Evolutionary conservation across 192 early-diverging fungal species (phyloP).

Genomic region (Backusella parvicylindrica): DNA sequence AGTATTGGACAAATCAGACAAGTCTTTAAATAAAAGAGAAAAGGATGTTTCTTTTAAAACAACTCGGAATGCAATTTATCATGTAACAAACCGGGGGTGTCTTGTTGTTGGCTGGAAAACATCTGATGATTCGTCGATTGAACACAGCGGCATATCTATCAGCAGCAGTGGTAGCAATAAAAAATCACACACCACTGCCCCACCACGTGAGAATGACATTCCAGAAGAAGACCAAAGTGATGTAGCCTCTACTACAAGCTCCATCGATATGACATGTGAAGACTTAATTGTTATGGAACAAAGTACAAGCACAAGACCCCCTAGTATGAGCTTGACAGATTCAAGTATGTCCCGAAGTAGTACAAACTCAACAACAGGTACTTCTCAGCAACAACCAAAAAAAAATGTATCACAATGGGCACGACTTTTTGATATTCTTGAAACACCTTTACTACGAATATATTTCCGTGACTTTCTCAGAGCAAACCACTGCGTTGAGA

Average conservation of each 20-base stretch:
- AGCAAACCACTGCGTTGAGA: conserved; percentile 70
- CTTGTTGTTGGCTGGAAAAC: conserved; percentile 1
- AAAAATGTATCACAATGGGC: conserved; percentile 20
- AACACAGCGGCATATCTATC: background rate
- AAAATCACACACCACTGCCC: background rate
- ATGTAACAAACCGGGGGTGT: background rate
- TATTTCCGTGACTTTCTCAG: conserved; percentile 60
- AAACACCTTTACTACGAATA: conserved; percentile 42
- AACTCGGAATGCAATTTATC: background rate
- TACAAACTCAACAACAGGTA: background rate
- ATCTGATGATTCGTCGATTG: background rate
- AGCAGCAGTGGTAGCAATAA: background rate
- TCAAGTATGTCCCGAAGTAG: background rate
- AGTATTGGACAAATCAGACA: conserved; percentile 13
- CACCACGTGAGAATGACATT: background rate
- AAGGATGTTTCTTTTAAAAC: background rate
- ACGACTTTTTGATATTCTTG: conserved; percentile 56
- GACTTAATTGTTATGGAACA: background rate
- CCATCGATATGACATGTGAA: background rate
- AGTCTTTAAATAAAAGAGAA: background rate
- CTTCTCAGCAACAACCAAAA: background rate
- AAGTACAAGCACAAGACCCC: background rate
- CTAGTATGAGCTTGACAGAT: conserved; percentile 9
- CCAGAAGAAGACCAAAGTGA: background rate
- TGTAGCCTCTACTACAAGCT: background rate